A percentile compares a stretch with the other conserved stretches of the same genome.
Conservation (phyloP, 2,329 filamentous ascomycete species). For the Phoma sp. region DNA sequence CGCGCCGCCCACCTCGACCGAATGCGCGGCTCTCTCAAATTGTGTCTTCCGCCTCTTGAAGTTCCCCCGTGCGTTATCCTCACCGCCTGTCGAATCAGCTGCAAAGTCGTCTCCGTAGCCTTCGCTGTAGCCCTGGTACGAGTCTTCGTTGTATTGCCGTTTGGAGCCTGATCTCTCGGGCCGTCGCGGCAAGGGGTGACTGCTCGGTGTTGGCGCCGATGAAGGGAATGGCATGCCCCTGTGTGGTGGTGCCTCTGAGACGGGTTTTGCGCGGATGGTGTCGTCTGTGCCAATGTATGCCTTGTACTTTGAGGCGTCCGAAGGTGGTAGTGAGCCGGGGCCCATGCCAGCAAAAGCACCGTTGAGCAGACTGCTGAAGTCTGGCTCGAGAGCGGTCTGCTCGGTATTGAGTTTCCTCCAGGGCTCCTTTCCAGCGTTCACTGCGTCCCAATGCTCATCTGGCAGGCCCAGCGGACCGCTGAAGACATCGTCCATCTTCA, state of each 20-base stretch:
- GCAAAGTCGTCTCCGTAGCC: constrained; percentile 72
- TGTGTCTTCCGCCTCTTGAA: constrained; percentile 45
- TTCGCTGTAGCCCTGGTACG: constrained; percentile 77
- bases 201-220: constrained; percentile 42
- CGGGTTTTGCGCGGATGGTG: constrained; percentile 36
- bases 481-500: constrained; percentile 48
- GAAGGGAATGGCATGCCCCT: constrained; percentile 27
- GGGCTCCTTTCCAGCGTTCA: constrained; percentile 50
- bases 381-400: constrained; percentile 30
- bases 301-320: constrained; percentile 52
- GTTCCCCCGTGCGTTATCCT: constrained; percentile 60
- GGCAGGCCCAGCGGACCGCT: constrained; percentile 46
- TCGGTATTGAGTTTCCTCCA: constrained; percentile 39
- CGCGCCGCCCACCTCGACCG: constrained; percentile 45
- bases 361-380: constrained; percentile 46
- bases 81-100: constrained; percentile 73
- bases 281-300: constrained; percentile 55
- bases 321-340: constrained; percentile 50
- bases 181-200: constrained; percentile 53
- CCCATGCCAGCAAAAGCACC: constrained; percentile 51
- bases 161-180: constrained; percentile 74
- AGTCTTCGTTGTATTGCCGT: constrained; percentile 75
- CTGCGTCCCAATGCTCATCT: constrained; percentile 50
- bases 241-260: constrained; percentile 28
- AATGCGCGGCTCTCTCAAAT: constrained; percentile 44